These are phyloP conservation scores for Sonneratia alba DNA, from an alignment of 345 rosid species.

Conservation along the genomic window DNA sequence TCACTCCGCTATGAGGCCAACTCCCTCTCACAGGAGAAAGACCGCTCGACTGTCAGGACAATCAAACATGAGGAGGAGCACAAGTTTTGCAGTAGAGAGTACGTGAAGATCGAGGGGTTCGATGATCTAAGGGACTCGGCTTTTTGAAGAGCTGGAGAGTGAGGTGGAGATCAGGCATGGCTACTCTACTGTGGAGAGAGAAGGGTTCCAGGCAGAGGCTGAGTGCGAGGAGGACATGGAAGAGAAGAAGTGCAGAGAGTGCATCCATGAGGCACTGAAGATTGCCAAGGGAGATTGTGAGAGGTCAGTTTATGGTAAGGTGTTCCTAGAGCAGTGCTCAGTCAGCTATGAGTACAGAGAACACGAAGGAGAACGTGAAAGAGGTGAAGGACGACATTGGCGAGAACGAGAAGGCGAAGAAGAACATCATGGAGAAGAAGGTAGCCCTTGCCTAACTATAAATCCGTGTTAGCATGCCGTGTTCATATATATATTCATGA, in stretches of 20 bases:
- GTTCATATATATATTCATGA: too few species aligned
- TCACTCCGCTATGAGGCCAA: slow-evolving; percentile 42
- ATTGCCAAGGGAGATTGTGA: slow-evolving; percentile 40
- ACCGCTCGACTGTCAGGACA: neutral
- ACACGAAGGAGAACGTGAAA: neutral
- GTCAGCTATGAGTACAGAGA: slow-evolving; percentile 29
- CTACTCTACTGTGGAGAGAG: slow-evolving; percentile 29
- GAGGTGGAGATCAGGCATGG: slow-evolving; percentile 17
- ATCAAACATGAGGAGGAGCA: slow-evolving; percentile 29
- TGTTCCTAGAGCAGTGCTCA: slow-evolving; percentile 23
- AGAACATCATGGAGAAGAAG: neutral
- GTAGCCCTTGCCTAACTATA: neutral
- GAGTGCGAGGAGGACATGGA: slow-evolving; percentile 59
- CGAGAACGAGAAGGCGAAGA: neutral
- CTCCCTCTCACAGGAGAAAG: slow-evolving; percentile 12
- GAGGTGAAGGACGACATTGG: neutral
- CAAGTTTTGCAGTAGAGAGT: slow-evolving; percentile 35
- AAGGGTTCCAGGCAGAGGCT: slow-evolving; percentile 34
- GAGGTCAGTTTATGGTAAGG: slow-evolving; percentile 29
- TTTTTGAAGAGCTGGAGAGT: slow-evolving; percentile 25
- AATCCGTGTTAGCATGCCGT: too few species aligned
- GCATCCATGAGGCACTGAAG: slow-evolving; percentile 35
- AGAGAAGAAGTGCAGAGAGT: slow-evolving; percentile 49
- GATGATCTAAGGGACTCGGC: slow-evolving; percentile 39
- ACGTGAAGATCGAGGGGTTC: slow-evolving; percentile 28